Evolutionary conservation across 1,284 basidiomycete genomes (phyloP), one percentile per base, ranked within the genome.

Genomic region (Moniliella sp.): DNA sequence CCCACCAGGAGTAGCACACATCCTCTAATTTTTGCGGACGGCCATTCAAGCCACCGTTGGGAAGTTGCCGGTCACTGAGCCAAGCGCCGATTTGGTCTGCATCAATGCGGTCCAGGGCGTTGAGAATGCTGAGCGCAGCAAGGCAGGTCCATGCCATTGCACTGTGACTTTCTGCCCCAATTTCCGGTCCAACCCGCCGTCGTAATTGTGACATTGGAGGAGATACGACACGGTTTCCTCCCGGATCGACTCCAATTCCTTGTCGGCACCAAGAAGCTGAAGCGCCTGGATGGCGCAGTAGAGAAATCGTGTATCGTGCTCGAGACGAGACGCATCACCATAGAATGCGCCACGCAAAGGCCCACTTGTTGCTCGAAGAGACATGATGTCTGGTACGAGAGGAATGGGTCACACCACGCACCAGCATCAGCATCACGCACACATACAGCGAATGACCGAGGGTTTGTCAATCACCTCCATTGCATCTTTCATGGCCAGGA

Each of bases 1-100:
- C 83, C 84, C 86, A 97, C 67, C 83, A 88, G 48, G 78, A 83
- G 63, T 97, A 97, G 65, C 91, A 97, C 46, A 86, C 86, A 56
- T 94, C 86, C 64, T 88, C 83, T n/a, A 94, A 67, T 65, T 97
- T 97, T 58, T 97, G 82, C 2, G 88, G 88, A 13, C 88, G 69
- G 0, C 88, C 88, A 47, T 97, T 94, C 37, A 97, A 66, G 0
- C 88, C 91, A 5, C 88, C 88, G 48, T 74, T 83, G 0, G 83
- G 77, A 7, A 93, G 66, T 58, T 97, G 88, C 5, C 88, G 68
- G 53, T 97, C 91, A 7, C 77, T 72, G 2, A 97, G 65, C 88
- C 88, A 97, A 74, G 78, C 84, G 7, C 69, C 76, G 1, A 86
- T 69, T 8, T 56, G 31, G 15, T 48, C 46, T 4, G 17, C 15